Conservation (phyloP, 2,329 filamentous ascomycete species). For the Penicillium digitatum region DNA sequence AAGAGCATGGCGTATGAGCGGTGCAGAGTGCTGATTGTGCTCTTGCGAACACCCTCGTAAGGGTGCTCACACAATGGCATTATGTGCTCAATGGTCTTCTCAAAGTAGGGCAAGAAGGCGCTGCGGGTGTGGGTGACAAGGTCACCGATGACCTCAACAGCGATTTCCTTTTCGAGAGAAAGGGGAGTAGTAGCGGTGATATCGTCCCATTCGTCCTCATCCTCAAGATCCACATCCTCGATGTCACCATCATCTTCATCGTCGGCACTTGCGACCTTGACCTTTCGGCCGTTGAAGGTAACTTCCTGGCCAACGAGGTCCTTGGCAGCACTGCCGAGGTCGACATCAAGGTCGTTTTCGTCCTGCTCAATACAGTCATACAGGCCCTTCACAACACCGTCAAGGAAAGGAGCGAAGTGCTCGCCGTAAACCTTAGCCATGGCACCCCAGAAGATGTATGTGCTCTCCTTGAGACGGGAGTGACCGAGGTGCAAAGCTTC, state of each 20-base stretch:
- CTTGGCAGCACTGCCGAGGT: conserved; percentile 68
- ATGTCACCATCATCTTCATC: conserved; percentile 58
- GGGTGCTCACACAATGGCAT: conserved; percentile 78
- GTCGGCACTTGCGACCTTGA: conserved; percentile 68
- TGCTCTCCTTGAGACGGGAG: conserved; percentile 87
- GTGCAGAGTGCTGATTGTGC: conserved; percentile 86
- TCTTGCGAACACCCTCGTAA: conserved; percentile 92
- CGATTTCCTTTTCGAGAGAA: conserved; percentile 94
- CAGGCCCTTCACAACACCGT: conserved; percentile 52
- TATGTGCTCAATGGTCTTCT: conserved; percentile 79
- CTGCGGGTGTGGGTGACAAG: conserved; percentile 81
- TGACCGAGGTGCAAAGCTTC: conserved; percentile 86
- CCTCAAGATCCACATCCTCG: conserved; percentile 65
- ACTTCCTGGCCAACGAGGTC: conserved; percentile 73
- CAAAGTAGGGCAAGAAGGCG: conserved; percentile 76
- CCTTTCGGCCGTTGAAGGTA: conserved; percentile 74
- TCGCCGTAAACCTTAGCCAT: conserved; percentile 91
- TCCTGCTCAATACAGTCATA: conserved; percentile 85
- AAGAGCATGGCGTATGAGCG: conserved; percentile 89
- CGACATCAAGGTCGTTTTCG: conserved; percentile 73
- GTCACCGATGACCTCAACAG: conserved; percentile 89
- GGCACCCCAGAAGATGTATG: conserved; percentile 94
- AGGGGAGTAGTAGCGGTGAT: conserved; percentile 81
- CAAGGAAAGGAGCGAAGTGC: conserved; percentile 47
- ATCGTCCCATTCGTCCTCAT: conserved; percentile 80